These are phyloP conservation scores for Syzygium malaccense DNA, from an alignment of 441 rosid genomes.

Conservation along the genomic window DNA sequence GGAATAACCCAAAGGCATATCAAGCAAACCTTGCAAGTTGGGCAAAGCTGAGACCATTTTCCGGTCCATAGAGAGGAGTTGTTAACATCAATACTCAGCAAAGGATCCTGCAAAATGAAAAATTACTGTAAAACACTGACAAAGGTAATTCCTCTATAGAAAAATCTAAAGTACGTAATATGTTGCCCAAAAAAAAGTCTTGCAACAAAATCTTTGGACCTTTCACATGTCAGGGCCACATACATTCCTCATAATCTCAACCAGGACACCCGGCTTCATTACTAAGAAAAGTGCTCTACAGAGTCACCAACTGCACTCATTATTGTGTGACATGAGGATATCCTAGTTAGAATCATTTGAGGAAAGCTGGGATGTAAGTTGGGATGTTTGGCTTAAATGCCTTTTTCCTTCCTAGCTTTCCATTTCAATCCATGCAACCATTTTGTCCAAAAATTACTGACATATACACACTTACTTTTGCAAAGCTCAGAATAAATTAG, in stretches of 20 bases:
- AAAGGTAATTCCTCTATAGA: not conserved
- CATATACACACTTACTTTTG: not conserved
- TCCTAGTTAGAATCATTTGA: not conserved
- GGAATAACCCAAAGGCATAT: not conserved
- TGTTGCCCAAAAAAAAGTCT: not conserved
- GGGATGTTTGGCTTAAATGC: not conserved
- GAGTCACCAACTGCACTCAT: not conserved
- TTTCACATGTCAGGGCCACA: not conserved
- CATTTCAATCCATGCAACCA: not conserved
- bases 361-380: not conserved
- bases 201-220: not conserved
- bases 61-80: conserved; percentile 68
- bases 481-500: not conserved
- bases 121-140: not conserved
- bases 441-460: not conserved
- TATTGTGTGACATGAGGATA: not conserved
- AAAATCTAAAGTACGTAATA: not conserved
- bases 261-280: not conserved
- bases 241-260: not conserved
- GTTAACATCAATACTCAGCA: conserved; percentile 57
- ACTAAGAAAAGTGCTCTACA: not conserved
- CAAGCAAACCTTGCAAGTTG: conserved; percentile 87
- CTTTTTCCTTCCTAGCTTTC: not conserved
- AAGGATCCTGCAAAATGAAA: conserved; percentile 53
- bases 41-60: conserved; percentile 98